Base-by-base conservation (phyloP, 2,329 filamentous ascomycete species). In the Fusarium longipes region DNA sequence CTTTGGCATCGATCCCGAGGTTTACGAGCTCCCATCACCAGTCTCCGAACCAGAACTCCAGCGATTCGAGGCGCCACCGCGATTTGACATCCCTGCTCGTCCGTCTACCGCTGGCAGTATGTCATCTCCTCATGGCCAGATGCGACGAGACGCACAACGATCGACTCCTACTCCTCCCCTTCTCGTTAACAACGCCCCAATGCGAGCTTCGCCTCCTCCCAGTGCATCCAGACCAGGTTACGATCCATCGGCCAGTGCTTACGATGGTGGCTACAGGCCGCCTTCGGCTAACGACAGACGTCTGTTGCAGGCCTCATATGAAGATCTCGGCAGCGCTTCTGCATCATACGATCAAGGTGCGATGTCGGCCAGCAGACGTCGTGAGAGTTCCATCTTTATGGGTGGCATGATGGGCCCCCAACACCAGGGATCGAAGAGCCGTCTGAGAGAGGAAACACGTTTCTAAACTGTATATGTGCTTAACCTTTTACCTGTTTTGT, bases 1-100 rank as follows among this genome's bases (percentile, higher is more conserved):
- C 45, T 99, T 98, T 75, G 91, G 91, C 20, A 84, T 89, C 43
- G 83, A 87, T 18, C 86, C 91, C 0, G 88, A 90, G 69, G 84
- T 88, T 50, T 89, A 89, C 56, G 84, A 88, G 74, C 80, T 87
- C 25, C 83, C 85, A 1, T 81, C 82, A 14, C 79, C 82, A 0
- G 68, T 77, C 8, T 77, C 79, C 2, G 80, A 82, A 35, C 57
- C 75, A 70, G 78, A 83, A 43, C 71, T 76, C 35, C 75, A 71
- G 25, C 73, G 70, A 32, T 72, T 63, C 7, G 79, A 81, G 14
- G 70, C 67, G 8, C 71, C 72, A 14, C 64, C 69, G 8, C 73
- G 76, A 60, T 73, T 76, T 20, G 77, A 82, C 24, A 70, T 74
- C 12, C 78, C 79, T n/a, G 76, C 64, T 33, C 80, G 84, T 14